phyloP scores from a whole-genome alignment of 768 basidiomycete species.

The Hygrophorus pudorinus region DNA sequence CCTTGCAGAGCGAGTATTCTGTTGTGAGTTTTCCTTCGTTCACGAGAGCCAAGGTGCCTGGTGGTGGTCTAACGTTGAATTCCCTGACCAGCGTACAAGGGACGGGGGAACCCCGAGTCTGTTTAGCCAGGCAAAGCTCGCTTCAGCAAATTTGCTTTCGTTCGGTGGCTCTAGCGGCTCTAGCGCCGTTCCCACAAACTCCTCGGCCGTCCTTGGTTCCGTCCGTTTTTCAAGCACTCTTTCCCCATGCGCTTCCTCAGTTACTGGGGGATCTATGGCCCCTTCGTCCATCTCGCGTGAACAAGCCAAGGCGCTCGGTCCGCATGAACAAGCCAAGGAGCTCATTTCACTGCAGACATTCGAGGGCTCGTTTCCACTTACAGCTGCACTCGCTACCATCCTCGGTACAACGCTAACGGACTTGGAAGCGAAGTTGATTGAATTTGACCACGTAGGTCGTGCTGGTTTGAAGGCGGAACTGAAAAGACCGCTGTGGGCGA shows the following conservation, averaged over 20 bases:
- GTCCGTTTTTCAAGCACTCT: too few species aligned
- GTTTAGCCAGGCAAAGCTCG: too few species aligned
- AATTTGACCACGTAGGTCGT: background rate
- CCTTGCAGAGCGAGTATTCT: too few species aligned
- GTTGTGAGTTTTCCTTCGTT: too few species aligned
- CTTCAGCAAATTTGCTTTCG: too few species aligned
- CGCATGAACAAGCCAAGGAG: background rate
- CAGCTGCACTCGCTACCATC: background rate
- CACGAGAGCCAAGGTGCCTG: too few species aligned
- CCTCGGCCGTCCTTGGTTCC: background rate
- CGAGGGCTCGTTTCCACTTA: constrained; percentile 2
- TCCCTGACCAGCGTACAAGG: too few species aligned
- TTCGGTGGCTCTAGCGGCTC: too few species aligned
- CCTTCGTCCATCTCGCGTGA: background rate
- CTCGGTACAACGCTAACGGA: background rate
- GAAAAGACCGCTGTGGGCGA: background rate
- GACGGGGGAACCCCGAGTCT: too few species aligned
- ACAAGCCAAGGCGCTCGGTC: background rate
- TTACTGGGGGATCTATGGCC: background rate
- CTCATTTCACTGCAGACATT: constrained; percentile 2
- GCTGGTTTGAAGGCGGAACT: background rate
- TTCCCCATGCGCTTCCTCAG: too few species aligned
- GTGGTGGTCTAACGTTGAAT: too few species aligned
- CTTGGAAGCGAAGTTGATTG: background rate
- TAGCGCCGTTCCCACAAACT: too few species aligned